Evolutionary conservation across 169 alveolate genomes (phyloP), one percentile per base, ranked within the genome.

Genomic region (Cystoisospora suis): DNA sequence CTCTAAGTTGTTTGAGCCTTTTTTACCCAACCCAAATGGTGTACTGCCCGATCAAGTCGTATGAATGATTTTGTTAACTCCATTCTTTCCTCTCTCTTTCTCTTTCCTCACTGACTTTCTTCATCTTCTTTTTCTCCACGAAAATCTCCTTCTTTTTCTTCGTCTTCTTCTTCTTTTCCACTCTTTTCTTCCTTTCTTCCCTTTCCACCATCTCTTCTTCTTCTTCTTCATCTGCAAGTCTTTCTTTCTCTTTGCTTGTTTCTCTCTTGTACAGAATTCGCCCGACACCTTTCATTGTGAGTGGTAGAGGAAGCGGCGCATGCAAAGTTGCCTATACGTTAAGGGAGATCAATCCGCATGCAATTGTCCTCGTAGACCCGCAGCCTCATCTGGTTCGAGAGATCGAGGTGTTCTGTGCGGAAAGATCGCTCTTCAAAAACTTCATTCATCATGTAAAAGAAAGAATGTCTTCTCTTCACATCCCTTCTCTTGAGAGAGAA

Each of bases 391-490:
- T 72, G 34, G 83, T 72, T 0, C 3, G 83, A 2, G 83, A 72
- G 42, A 27, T 72, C 53, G 83, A 72, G 27, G 83, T 72, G 15
- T 72, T 72, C 83, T 72, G 83, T 38, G 83, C 83, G 29, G 83
- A 72, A 9, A 6, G 83, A 7, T 6, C 7, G 20, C 32, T 56
- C 15, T 34, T 72, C 40, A 32, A 36, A 7, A 38, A 38, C n/a
- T 3, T 72, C 47, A 34, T 72, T 38, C 61, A 49, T 9, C n/a
- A 20, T 20, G 61, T 20, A 49, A 20, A 58, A 58, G 29, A 9
- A 7, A 34, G 12, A 58, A 12, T n/a, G n/a, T n/a, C n/a, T n/a
- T n/a, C n/a, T n/a, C n/a, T n/a, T n/a, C n/a, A n/a, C n/a, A n/a
- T n/a, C n/a, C n/a, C n/a, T n/a, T n/a, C n/a, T n/a, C n/a, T n/a